These are phyloP conservation scores for Dryas octopetala DNA, from an alignment of 306 rosid species.

Conservation along the genomic window DNA sequence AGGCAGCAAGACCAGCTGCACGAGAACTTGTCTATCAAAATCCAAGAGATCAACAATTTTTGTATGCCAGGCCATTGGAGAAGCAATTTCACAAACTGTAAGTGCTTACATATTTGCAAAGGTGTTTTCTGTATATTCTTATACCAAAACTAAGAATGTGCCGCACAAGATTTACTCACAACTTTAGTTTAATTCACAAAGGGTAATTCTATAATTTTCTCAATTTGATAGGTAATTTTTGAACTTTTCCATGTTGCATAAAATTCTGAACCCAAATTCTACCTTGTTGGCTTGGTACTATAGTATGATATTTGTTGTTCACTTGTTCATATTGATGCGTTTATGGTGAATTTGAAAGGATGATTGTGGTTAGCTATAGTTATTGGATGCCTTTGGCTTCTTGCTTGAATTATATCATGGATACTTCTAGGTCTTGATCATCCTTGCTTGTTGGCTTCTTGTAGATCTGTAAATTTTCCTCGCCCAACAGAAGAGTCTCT, in stretches of 20 bases:
- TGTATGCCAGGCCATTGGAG: conserved; percentile 53
- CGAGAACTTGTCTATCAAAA: conserved; percentile 41
- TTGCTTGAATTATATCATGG: background rate
- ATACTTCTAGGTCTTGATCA: conserved; percentile 3
- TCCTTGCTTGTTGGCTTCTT: conserved; percentile 28
- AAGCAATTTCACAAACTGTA: conserved; percentile 56
- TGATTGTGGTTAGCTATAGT: too few relatives aligned
- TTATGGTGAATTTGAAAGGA: too few relatives aligned
- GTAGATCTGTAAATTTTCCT: conserved; percentile 60
- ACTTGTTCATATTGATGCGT: too few relatives aligned
- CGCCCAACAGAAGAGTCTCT: conserved; percentile 82
- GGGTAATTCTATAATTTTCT: background rate
- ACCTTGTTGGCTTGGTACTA: background rate
- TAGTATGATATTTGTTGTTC: too few relatives aligned
- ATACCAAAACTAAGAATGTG: background rate
- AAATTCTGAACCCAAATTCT: background rate
- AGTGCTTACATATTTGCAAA: conserved; percentile 24
- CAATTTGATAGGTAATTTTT: background rate
- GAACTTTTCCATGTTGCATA: background rate
- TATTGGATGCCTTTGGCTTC: too few relatives aligned
- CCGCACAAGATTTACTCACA: background rate
- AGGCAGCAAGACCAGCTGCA: conserved; percentile 58
- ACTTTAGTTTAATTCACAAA: background rate
- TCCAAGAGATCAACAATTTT: conserved; percentile 53
- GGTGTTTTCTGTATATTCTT: conserved; percentile 7